These are phyloP conservation scores for Petasospora fabianii DNA, from an alignment of 1,139 yeast species.

Conservation along the genomic window DNA sequence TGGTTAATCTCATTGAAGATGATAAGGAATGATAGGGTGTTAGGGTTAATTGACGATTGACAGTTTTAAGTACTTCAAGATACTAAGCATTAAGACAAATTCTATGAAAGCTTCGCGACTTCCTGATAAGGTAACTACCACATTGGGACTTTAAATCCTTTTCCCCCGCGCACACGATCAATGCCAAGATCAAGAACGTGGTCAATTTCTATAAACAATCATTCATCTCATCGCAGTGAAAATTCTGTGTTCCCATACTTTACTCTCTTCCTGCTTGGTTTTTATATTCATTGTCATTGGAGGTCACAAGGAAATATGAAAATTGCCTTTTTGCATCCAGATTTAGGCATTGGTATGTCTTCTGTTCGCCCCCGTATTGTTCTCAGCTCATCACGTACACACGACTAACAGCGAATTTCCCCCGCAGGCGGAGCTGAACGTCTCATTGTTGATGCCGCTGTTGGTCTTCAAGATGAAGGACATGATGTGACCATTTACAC, in stretches of 20 bases:
- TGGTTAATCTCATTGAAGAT: slow-evolving; percentile 55
- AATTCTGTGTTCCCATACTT: not conserved
- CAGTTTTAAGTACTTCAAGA: too few relatives aligned
- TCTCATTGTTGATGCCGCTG: slow-evolving; percentile 90
- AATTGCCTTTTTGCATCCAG: slow-evolving; percentile 92
- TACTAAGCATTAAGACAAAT: too few relatives aligned
- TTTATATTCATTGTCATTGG: not conserved
- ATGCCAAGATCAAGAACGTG: too few relatives aligned
- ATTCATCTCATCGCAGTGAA: not conserved
- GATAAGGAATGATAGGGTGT: too few relatives aligned
- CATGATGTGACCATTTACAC: slow-evolving; percentile 72
- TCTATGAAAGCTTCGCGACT: not conserved
- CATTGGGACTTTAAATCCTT: not conserved
- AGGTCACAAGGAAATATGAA: slow-evolving; percentile 32
- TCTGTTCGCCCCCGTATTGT: not conserved
- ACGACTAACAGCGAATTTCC: slow-evolving; percentile 1
- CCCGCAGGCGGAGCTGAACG: slow-evolving; percentile 82
- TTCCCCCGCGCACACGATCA: too few relatives aligned
- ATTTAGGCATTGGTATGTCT: slow-evolving; percentile 66
- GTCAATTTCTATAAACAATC: not conserved
- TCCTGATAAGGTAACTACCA: not conserved
- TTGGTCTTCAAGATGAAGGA: slow-evolving; percentile 71
- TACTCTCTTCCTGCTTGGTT: not conserved
- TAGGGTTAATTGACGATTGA: too few relatives aligned
- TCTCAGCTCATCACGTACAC: not conserved